Conservation (phyloP, 495 filamentous ascomycete species). For the Talaromyces borbonicus region DNA sequence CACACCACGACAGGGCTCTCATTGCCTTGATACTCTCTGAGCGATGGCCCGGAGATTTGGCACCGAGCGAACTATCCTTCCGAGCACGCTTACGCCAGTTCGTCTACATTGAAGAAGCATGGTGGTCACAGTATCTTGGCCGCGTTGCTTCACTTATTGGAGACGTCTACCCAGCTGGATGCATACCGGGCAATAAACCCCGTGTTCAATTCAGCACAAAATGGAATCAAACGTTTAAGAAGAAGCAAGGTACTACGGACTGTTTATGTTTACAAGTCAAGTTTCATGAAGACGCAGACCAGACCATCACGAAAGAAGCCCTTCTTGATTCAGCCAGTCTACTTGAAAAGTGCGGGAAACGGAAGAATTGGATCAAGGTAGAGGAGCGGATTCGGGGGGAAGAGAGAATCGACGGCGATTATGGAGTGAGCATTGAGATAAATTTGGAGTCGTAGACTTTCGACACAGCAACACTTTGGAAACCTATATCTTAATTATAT, state of each 20-base stretch:
- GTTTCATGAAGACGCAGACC: conserved; percentile 10
- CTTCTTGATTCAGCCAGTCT: conserved; percentile 28
- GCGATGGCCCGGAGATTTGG: conserved; percentile 62
- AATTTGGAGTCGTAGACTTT: conserved; percentile 4
- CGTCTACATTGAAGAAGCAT: conserved; percentile 36
- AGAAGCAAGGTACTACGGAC: conserved; percentile 18
- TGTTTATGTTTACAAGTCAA: conserved; percentile 22
- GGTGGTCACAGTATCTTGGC: conserved; percentile 57
- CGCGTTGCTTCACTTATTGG: conserved; percentile 40
- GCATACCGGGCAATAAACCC: conserved; percentile 17
- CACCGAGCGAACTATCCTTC: conserved; percentile 39
- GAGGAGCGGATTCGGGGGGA: neutral
- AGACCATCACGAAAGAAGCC: conserved; percentile 16
- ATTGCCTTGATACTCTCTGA: conserved; percentile 66
- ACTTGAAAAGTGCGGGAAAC: conserved; percentile 50
- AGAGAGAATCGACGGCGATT: conserved; percentile 7
- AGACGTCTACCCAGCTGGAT: conserved; percentile 45
- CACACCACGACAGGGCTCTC: conserved; percentile 59
- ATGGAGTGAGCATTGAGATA: conserved; percentile 17
- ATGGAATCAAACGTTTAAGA: conserved; percentile 23
- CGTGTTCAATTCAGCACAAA: conserved; percentile 19
- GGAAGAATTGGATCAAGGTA: conserved; percentile 41
- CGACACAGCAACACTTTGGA: neutral
- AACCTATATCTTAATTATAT: too few relatives aligned
- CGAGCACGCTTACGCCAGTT: conserved; percentile 37